Percentiles rank a stretch among this genome's conserved stretches.
These are phyloP conservation scores for Alternaria dauci DNA, from an alignment of 2,329 filamentous ascomycete genomes.

Conservation along the genomic window DNA sequence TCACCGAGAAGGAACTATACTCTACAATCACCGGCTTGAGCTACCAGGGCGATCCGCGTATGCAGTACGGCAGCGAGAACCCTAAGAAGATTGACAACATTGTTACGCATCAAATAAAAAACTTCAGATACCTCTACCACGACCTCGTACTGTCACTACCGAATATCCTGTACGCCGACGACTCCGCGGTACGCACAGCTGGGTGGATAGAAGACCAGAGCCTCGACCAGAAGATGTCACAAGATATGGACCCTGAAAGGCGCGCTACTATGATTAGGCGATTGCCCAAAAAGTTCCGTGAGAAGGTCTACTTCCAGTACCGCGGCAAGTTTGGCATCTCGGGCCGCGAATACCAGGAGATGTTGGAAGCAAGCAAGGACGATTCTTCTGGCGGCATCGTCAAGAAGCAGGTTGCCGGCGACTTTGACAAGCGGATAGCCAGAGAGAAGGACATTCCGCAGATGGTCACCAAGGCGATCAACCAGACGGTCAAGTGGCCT, in stretches of 20 bases:
- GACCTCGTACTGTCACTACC: conserved; percentile 89
- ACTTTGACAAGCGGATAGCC: conserved; percentile 87
- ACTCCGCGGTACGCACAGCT: conserved; percentile 61
- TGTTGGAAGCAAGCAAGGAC: conserved; percentile 80
- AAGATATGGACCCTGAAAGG: conserved; percentile 92
- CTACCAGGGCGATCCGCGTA: conserved; percentile 95
- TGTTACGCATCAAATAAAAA: conserved; percentile 86
- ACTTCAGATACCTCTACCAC: conserved; percentile 90
- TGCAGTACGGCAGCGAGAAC: conserved; percentile 89
- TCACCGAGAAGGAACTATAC: conserved; percentile 89
- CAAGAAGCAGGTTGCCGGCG: conserved; percentile 77
- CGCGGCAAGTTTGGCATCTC: conserved; percentile 90
- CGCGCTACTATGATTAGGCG: conserved; percentile 96
- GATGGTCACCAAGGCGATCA: conserved; percentile 79
- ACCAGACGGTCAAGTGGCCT: conserved; percentile 90
- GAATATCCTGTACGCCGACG: conserved; percentile 80
- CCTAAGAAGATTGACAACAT: conserved; percentile 94
- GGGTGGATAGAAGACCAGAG: conserved; percentile 69
- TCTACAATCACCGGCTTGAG: conserved; percentile 90
- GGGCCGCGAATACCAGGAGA: conserved; percentile 79
- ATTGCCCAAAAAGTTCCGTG: conserved; percentile 84
- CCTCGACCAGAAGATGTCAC: conserved; percentile 72
- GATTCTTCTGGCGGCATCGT: conserved; percentile 70
- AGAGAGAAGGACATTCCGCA: conserved; percentile 73
- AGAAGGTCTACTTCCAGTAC: conserved; percentile 93